phyloP scores from a whole-genome alignment of 2,329 filamentous ascomycete species.

The Trichoderma asperellum region DNA sequence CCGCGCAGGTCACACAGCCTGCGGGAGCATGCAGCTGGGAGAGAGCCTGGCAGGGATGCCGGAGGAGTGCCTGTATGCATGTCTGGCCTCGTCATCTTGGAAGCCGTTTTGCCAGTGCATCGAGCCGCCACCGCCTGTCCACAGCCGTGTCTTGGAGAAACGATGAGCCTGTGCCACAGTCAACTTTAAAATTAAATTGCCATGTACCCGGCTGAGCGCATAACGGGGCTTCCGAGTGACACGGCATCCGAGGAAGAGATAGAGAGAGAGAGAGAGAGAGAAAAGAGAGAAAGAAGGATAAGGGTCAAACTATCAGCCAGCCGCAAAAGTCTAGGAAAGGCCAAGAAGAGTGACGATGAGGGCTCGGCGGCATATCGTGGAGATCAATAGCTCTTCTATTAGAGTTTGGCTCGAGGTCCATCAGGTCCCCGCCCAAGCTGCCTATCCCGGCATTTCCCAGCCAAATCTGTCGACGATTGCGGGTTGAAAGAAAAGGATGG shows the following conservation, averaged over 20 bases:
- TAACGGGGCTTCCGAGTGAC: background rate
- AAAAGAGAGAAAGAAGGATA: background rate
- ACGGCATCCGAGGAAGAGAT: background rate
- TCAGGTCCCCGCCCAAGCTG: constrained; percentile 10
- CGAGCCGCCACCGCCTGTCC: background rate
- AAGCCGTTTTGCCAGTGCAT: background rate
- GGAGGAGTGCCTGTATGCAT: background rate
- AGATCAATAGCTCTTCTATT: constrained; percentile 16
- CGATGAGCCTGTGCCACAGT: background rate
- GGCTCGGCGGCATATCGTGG: background rate
- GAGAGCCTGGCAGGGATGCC: background rate
- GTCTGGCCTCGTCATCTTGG: background rate
- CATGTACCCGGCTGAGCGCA: constrained; percentile 15
- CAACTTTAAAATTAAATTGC: background rate
- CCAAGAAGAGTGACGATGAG: background rate
- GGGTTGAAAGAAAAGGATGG: background rate
- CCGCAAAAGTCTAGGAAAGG: background rate
- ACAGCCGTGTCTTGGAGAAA: background rate
- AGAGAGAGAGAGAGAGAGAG: too few relatives aligned
- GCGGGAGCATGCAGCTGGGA: constrained; percentile 6
- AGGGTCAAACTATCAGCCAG: background rate
- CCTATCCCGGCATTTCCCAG: constrained; percentile 20
- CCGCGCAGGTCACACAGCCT: constrained; percentile 6
- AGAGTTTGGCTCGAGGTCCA: constrained; percentile 21
- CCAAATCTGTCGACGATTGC: constrained; percentile 20